phyloP scores from a whole-genome alignment of 176 grass and related monocot genomes.

The Oryza meridionalis region DNA sequence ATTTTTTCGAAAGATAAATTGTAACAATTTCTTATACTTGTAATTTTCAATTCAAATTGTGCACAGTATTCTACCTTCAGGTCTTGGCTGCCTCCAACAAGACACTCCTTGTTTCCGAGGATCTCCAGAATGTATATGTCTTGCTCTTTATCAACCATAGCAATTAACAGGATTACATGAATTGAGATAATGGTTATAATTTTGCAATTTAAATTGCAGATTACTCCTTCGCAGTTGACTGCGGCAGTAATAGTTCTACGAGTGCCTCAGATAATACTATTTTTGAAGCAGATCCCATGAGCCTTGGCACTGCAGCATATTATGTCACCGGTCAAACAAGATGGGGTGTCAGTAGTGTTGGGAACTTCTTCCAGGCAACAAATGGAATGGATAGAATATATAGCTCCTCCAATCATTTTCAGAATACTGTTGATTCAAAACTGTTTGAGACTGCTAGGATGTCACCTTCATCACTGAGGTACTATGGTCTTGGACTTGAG shows the following conservation, averaged over 20 bases:
- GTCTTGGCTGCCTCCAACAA: constrained; percentile 76
- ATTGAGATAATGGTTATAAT: not conserved
- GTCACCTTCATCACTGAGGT: constrained; percentile 83
- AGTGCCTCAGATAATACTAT: constrained; percentile 54
- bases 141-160: constrained; percentile 21
- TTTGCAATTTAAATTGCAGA: constrained; percentile 44
- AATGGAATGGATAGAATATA: constrained; percentile 49
- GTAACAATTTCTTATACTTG: not conserved
- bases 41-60: constrained; percentile 6
- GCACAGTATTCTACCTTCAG: constrained; percentile 53
- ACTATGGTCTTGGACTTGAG: constrained; percentile 90
- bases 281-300: constrained; percentile 57
- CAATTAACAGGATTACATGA: not conserved
- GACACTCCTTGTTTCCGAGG: constrained; percentile 65
- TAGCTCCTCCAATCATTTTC: constrained; percentile 51
- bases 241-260: constrained; percentile 45
- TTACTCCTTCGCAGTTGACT: constrained; percentile 73
- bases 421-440: constrained; percentile 59
- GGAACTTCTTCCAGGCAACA: constrained; percentile 56
- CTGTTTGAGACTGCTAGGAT: constrained; percentile 72
- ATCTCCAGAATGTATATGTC: constrained; percentile 63
- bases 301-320: constrained; percentile 61
- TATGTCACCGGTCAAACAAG: constrained; percentile 55
- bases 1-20: not conserved
- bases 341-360: constrained; percentile 81